phyloP scores from a whole-genome alignment of 176 grass and related monocot genomes.

The Coix lacrymajobi region DNA sequence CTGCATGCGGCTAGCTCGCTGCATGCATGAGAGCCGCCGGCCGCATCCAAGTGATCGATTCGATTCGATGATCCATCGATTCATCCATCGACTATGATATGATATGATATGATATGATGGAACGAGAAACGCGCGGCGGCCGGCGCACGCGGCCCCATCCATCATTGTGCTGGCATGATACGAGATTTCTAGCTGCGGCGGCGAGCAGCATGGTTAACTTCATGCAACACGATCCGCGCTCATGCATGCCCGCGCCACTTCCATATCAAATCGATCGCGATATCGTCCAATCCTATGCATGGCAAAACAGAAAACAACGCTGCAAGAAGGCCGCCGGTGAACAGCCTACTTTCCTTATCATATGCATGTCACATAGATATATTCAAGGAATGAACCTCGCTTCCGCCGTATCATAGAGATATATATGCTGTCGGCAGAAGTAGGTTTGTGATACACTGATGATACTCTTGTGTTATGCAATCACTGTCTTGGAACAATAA shows the following conservation, averaged over 20 bases:
- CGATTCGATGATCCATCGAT: background rate
- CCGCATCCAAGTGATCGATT: background rate
- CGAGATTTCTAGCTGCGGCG: constrained; percentile 7
- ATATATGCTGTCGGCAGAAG: constrained; percentile 10
- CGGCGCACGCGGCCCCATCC: background rate
- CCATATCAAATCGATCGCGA: background rate
- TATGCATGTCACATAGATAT: constrained; percentile 30
- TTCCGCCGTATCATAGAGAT: constrained; percentile 16
- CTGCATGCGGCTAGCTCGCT: no score
- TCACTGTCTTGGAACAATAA: background rate
- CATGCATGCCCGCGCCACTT: background rate
- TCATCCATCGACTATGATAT: background rate
- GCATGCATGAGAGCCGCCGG: background rate
- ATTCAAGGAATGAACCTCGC: constrained; percentile 35
- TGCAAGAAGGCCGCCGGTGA: background rate
- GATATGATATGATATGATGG: background rate
- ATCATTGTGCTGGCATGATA: background rate
- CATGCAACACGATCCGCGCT: background rate
- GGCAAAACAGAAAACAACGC: background rate
- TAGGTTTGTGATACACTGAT: background rate
- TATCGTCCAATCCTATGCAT: background rate
- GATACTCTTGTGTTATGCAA: background rate
- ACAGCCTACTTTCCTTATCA: constrained; percentile 22
- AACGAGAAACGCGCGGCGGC: background rate
- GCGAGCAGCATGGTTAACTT: background rate